Conservation (phyloP, 176 grass and related monocot genomes). For the Puccinellia tenuiflora region DNA sequence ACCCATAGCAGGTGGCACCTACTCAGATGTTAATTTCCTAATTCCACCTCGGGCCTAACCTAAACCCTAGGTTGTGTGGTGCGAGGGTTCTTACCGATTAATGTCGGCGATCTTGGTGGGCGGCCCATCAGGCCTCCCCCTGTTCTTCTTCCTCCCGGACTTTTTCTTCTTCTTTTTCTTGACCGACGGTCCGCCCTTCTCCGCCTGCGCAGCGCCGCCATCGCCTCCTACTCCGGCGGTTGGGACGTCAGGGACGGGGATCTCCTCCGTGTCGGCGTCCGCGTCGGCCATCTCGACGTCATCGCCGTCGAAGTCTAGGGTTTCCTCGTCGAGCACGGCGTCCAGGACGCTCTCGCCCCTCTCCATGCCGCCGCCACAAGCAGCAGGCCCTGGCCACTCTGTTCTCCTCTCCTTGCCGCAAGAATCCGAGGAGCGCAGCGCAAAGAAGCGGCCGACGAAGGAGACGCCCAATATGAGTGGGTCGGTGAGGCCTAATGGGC, state of each 20-base stretch:
- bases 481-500: not conserved
- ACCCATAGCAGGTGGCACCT: not conserved
- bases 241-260: not conserved
- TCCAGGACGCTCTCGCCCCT: slow-evolving; percentile 16
- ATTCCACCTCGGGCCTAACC: not conserved
- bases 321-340: slow-evolving; percentile 20
- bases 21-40: not conserved
- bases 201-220: not conserved
- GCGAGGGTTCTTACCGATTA: slow-evolving; percentile 45
- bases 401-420: not conserved
- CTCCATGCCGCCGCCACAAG: slow-evolving; percentile 29
- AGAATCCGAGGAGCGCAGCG: not conserved
- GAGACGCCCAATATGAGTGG: not conserved
- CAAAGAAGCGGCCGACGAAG: slow-evolving; percentile 2
- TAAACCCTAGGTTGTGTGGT: slow-evolving; percentile 20
- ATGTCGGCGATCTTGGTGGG: slow-evolving; percentile 73
- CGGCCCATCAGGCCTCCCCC: slow-evolving; percentile 25
- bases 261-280: slow-evolving; percentile 25
- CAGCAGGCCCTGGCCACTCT: not conserved
- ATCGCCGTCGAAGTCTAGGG: slow-evolving; percentile 33
- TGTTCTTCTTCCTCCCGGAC: slow-evolving; percentile 25
- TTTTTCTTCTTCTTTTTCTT: slow-evolving; percentile 51
- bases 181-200: not conserved
- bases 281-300: slow-evolving; percentile 79
- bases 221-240: not conserved